Base-by-base conservation (phyloP, 805 yeast species). In the Candida corydali region DNA sequence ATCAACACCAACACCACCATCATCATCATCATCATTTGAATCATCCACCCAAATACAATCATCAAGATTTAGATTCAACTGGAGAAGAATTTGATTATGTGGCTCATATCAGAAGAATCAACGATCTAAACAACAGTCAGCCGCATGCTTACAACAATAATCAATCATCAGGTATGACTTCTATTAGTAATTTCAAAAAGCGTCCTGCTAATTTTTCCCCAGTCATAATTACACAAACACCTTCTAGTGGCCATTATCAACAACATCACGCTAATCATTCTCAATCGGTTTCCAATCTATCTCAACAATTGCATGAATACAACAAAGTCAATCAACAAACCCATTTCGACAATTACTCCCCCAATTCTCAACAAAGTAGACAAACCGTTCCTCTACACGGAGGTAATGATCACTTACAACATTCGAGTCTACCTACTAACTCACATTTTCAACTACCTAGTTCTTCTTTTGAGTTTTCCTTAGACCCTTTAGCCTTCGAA, bases 71-170 rank as follows among this genome's bases (percentile, higher is more conserved):
- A 17, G 80, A 73, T 41, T 73, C 75, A 5, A 63, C 69, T 3
- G 63, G 72, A 14, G 79, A 69, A 25, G 80, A 77, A 32, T 79
- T 79, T 43, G 81, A 78, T 51, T 79, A 79, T 46, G 75, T 77
- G 10, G 82, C 82, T 6, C 84, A 79, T 46, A 78, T 79, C 23
- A 70, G 75, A 44, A 67, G 68, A 41, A 71, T 79, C 48, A 78
- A 14, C 12, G 24, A 24, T 32, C 8, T 12, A n/a, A 32, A 32
- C 17, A n/a, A n/a, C n/a, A n/a, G n/a, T n/a, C n/a, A n/a, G n/a
- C n/a, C n/a, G n/a, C n/a, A n/a, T n/a, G n/a, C n/a, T n/a, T n/a
- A n/a, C n/a, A 10, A 23, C 3, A 22, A 11, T 16, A 16, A 24
- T 5, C 29, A 33, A 17, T 22, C 26, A 26, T 34, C 37, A 16